Base-by-base conservation (phyloP, 202 grass and related monocot species). In the Dendrocalamus latiflorus region DNA sequence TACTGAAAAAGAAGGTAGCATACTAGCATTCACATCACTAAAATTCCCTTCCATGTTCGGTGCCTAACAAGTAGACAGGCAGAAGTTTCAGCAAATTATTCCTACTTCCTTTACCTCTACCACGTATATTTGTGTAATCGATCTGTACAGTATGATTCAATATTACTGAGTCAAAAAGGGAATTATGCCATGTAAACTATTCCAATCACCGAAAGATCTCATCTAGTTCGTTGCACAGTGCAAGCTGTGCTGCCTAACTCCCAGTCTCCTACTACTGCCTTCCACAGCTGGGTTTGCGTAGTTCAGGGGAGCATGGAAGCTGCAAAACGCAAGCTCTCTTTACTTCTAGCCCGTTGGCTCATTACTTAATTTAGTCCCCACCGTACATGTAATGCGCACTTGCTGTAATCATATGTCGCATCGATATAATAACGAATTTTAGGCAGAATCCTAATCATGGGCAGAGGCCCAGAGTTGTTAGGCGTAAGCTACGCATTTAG, bases 381-480 rank as follows among this genome's bases (percentile, higher is more conserved):
- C 17, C 72, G 74, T 83, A n/a, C n/a, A n/a, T n/a, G n/a, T n/a
- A n/a, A 86, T 86, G 88, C 68, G 67, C 10, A 20, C 75, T 68
- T 56, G 88, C 88, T 86, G 84, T 83, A 83, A 87, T 45, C 88
- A 78, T 75, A 62, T 49, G 24, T 21, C 48, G 67, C n/a, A 39
- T 73, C 36, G 42, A 75, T 79, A 42, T 36, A 74, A 80, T 20
- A 80, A 28, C 68, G 55, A 86, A 83, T 75, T 86, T 90, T 79
- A 79, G 84, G 84, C 30, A 34, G 88, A 86, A 90, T 86, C 84
- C 53, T 68, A 69, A 87, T 90, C 79, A 87, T 90, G 80, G 48
- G 66, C 60, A 63, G 61, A 82, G 74, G 79, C 69, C 75, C 60
- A 83, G 65, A 68, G 88, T 37, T 83, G 83, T 90, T 86, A 86